Conservation (phyloP, 2,329 filamentous ascomycete genomes). For the Polychaeton citri region DNA sequence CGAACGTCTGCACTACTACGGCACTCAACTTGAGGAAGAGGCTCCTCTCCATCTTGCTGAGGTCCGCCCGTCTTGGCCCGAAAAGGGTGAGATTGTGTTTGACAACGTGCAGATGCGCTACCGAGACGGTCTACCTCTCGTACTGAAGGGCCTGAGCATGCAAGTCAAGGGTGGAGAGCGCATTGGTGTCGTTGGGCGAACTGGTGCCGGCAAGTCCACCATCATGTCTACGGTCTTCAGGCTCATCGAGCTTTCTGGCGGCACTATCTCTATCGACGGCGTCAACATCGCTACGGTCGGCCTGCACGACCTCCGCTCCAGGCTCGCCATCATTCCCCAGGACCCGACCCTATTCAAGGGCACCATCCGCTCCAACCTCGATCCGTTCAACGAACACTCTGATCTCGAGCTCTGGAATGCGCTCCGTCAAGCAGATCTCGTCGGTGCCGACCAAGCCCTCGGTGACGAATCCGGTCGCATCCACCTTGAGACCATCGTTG, state of each 20-base stretch:
- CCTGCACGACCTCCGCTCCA: conserved; percentile 60
- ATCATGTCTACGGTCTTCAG: conserved; percentile 77
- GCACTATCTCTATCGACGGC: conserved; percentile 36
- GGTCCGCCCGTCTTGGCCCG: conserved; percentile 66
- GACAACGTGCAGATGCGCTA: conserved; percentile 40
- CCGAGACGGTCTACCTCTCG: conserved; percentile 34
- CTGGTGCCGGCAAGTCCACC: conserved; percentile 69
- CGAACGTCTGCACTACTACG: conserved; percentile 83
- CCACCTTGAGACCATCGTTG: conserved; percentile 70
- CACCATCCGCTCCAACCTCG: conserved; percentile 65
- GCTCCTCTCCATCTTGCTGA: conserved; percentile 65
- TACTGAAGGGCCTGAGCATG: conserved; percentile 42
- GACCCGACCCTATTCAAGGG: conserved; percentile 74
- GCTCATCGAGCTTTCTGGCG: conserved; percentile 39
- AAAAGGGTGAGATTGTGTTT: conserved; percentile 56
- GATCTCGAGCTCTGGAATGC: conserved; percentile 69
- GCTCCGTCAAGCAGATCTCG: conserved; percentile 62
- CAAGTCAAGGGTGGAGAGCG: conserved; percentile 63
- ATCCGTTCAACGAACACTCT: conserved; percentile 66
- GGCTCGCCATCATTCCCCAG: conserved; percentile 66
- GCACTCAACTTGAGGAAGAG: conserved; percentile 74
- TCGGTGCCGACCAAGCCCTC: conserved; percentile 37
- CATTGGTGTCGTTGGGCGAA: conserved; percentile 69
- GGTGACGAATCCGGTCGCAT: conserved; percentile 43
- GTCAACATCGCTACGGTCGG: conserved; percentile 56